phyloP scores from a whole-genome alignment of 1,284 basidiomycete species.

The Ceratobasidium sp. region DNA sequence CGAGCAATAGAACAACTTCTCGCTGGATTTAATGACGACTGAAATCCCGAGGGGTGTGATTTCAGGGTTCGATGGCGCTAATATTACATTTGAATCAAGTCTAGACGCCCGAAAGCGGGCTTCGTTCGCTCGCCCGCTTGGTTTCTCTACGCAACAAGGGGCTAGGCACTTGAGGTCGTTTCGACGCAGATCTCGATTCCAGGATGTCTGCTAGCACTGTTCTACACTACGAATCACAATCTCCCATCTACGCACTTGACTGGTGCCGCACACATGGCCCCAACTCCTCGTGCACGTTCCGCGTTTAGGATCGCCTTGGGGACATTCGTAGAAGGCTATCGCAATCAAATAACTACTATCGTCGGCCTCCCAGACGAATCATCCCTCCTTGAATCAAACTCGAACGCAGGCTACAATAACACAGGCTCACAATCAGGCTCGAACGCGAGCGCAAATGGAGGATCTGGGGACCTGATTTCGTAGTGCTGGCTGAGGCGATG shows the following conservation, averaged over 20 bases:
- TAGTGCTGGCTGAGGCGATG: conserved; percentile 80
- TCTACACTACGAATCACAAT: conserved; percentile 54
- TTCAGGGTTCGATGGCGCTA: no score
- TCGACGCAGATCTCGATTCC: no score
- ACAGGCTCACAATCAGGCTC: not conserved
- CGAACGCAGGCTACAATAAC: conserved; percentile 21
- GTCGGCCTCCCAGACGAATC: conserved; percentile 86
- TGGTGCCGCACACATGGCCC: conserved; percentile 86
- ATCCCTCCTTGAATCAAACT: conserved; percentile 82
- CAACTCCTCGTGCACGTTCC: conserved; percentile 77
- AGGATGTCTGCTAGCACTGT: conserved; percentile 50
- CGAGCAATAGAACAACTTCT: no score
- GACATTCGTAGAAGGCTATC: conserved; percentile 83
- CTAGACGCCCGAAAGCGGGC: no score
- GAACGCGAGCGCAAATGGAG: conserved; percentile 38
- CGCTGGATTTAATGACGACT: no score
- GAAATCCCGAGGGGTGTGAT: no score
- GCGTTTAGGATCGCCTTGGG: conserved; percentile 84
- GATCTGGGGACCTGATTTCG: conserved; percentile 69
- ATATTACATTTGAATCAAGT: no score
- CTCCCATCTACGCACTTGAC: conserved; percentile 81
- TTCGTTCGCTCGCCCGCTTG: no score
- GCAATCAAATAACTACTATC: conserved; percentile 80
- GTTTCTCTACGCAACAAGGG: no score
- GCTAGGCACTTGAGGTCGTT: no score